phyloP scores from a whole-genome alignment of 176 grass and related monocot genomes.

The Rhipidocladum racemiflorum region DNA sequence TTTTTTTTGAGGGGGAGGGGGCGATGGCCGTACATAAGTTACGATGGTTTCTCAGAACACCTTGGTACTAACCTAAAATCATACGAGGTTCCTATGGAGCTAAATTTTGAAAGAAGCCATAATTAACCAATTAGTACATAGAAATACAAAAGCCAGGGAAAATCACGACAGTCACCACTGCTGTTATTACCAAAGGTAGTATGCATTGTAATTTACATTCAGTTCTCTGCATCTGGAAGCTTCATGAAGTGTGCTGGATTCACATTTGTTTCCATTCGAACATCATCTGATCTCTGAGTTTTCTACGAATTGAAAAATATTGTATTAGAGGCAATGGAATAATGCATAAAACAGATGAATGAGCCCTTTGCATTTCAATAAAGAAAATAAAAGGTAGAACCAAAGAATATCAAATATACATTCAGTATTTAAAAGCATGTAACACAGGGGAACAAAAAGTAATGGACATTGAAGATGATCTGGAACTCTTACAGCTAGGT shows the following conservation, averaged over 20 bases:
- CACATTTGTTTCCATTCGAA: background rate
- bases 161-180: background rate
- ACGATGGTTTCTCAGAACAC: too few relatives aligned
- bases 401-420: background rate
- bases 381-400: background rate
- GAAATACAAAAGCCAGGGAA: background rate
- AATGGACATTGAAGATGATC: background rate
- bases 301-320: background rate
- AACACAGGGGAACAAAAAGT: background rate
- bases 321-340: background rate
- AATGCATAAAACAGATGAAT: background rate
- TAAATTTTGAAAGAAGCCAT: background rate
- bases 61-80: background rate
- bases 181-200: background rate
- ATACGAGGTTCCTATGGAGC: background rate
- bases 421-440: background rate
- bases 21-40: too few relatives aligned
- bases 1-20: background rate
- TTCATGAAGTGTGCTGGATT: background rate
- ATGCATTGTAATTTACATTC: background rate
- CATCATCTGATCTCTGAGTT: background rate
- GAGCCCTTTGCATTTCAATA: background rate
- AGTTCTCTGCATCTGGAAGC: background rate
- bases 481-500: constrained; percentile 30
- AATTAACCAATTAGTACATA: background rate